Base-by-base conservation (phyloP, 1,284 basidiomycete genomes). In the Agaricales sp. region DNA sequence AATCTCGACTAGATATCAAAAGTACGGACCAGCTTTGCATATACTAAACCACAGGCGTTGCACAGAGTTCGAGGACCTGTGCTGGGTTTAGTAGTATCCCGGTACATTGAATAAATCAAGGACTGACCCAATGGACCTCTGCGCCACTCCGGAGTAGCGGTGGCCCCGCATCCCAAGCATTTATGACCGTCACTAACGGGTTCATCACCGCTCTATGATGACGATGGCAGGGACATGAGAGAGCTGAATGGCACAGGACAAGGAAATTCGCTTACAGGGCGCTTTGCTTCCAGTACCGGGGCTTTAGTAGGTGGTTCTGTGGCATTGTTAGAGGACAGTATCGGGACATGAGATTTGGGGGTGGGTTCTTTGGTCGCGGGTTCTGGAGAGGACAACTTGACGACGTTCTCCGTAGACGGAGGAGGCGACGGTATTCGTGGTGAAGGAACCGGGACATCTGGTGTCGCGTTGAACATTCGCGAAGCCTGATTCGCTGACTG, bases 11-110 rank as follows among this genome's bases (percentile, higher is more conserved):
- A 35, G 11, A n/a, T 11, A 35, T 35, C 30, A 35, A 46, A 48
- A 44, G 48, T 35, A 63, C 78, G 55, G 58, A 84, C 81, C 59
- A 85, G 67, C 64, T 87, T 87, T 23, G 82, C 82, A 59, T 83
- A 87, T n/a, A 87, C 83, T 37, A 87, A 69, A 11, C 83, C 83
- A 63, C 83, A 87, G 3, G 83, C 83, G 59, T 87, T 87, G 62
- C 83, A 87, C 43, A 87, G 63, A 38, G 82, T 87, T 54, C 82
- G 70, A 4, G 83, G 83, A 46, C 82, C 82, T 35, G 35, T 3
- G 19, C 18, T 23, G 14, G 6, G 24, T n/a, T 47, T 4, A 25
- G 30, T 19, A 37, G n/a, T n/a, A n/a, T n/a, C n/a, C n/a, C n/a
- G n/a, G n/a, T n/a, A 41, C 14, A 24, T 3, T 12, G 21, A 26